A percentile compares a stretch with the other conserved stretches of the same genome.
These are phyloP conservation scores for Aurantiochytrium sp. DNA, from an alignment of 108 stramenopile species.

Conservation along the genomic window DNA sequence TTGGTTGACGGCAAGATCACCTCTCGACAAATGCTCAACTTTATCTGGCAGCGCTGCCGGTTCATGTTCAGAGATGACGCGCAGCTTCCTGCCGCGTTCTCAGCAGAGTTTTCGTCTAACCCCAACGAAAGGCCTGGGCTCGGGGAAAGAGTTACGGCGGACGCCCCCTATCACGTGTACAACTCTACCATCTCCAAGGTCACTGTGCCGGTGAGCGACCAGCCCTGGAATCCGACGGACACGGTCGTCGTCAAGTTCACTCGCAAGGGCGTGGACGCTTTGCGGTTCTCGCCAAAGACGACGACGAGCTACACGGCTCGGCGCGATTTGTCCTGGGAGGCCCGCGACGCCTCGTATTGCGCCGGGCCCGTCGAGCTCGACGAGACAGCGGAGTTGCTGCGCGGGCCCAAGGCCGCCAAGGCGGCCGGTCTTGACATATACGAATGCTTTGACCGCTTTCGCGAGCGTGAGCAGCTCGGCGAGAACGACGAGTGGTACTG, in stretches of 20 bases:
- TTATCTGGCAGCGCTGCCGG: neutral
- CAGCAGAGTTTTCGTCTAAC: neutral
- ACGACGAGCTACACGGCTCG: neutral
- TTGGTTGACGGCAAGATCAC: neutral
- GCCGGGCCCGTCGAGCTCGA: neutral
- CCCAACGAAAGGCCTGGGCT: neutral
- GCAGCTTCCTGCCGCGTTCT: neutral
- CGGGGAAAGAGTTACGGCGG: neutral
- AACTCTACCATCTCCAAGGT: neutral
- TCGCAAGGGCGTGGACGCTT: neutral
- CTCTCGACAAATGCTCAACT: neutral
- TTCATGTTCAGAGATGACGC: neutral
- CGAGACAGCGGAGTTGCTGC: neutral
- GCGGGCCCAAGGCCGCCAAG: neutral
- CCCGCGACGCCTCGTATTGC: neutral
- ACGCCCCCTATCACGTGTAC: neutral
- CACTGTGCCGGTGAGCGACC: neutral
- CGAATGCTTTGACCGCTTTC: slow-evolving; percentile 74
- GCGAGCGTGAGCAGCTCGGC: slow-evolving; percentile 89
- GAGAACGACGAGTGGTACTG: slow-evolving; percentile 97
- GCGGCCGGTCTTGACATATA: slow-evolving; percentile 44
- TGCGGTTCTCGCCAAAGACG: neutral
- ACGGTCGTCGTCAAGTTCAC: neutral
- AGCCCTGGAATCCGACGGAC: neutral
- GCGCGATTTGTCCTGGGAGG: neutral